Evolutionary conservation across 345 rosid genomes (phyloP), one percentile per base, ranked within the genome.

Genomic region (Erucastrum elatum): DNA sequence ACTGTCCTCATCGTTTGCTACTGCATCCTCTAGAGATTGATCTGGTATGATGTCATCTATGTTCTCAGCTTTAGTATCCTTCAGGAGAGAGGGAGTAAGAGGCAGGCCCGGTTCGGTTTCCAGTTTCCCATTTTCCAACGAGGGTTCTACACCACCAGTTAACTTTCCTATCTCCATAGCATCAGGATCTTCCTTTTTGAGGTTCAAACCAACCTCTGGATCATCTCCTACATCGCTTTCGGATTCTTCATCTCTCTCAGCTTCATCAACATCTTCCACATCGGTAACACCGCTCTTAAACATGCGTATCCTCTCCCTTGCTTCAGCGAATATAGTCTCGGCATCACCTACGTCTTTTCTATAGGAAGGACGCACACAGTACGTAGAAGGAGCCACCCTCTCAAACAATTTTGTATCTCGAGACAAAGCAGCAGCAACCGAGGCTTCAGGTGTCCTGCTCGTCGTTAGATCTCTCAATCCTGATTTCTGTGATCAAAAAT

Each of bases 371-470:
- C 89, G 94, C n/a, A 94, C 92, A 84, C 97, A 94, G 65, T 94
- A 94, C 1, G 95, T 94, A 44, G 97, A 94, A 44, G 98, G 98
- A 83, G 98, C 98, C 53, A 87, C 90, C 82, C 98, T 90, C 87
- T 91, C 95, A 46, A 94, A 94, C 58, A 94, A 91, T 81, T 94
- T 94, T 61, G 95, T 81, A 80, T 94, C 97, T 41, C 98, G 90
- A 34, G 98, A 91, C 87, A 94, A 81, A 15, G 98, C 97, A 87
- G 95, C 98, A 81, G 95, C 87, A 75, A 94, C 88, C 8, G 97
- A 94, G 51, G 98, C 97, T 88, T 94, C 97, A n/a, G 97, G 98
- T 55, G 95, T 94, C 87, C 88, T 91, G 85, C 98, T 94, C 1
- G 95, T 88, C 13, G 95, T 86, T 77, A 94, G 90, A 87, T 94